These are phyloP conservation scores for Cladophialophora yegresii DNA, from an alignment of 2,329 filamentous ascomycete species.

Conservation along the genomic window DNA sequence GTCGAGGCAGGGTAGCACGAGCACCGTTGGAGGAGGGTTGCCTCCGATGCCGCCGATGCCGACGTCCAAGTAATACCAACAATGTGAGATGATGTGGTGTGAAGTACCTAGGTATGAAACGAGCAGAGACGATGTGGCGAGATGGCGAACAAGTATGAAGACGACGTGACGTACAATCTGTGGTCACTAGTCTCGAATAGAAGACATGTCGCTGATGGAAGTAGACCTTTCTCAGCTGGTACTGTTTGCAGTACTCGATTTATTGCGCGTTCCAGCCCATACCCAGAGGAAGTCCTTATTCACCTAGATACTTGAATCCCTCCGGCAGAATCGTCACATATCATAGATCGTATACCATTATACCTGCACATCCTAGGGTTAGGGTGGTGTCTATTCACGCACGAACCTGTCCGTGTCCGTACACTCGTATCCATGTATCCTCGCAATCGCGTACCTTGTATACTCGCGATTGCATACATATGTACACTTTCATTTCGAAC, in stretches of 20 bases:
- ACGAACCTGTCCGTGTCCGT: not conserved
- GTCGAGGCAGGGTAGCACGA: slow-evolving; percentile 1
- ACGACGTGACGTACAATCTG: no score
- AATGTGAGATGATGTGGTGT: not conserved
- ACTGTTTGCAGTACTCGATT: no score
- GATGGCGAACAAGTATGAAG: no score
- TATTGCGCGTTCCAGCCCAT: no score
- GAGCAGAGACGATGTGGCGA: not conserved
- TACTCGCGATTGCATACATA: not conserved
- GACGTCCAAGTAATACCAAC: not conserved
- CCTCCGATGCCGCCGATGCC: not conserved
- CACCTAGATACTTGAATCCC: no score
- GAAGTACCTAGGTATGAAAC: not conserved
- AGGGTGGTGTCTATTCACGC: not conserved
- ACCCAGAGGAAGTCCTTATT: no score
- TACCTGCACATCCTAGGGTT: not conserved
- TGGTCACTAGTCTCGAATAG: no score
- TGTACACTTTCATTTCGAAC: not conserved
- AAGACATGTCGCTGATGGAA: no score
- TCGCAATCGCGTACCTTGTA: not conserved
- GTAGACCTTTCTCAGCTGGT: no score
- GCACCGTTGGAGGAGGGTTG: not conserved
- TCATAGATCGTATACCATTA: not conserved
- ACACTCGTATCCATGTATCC: not conserved
- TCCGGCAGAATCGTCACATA: not conserved